A percentile compares a stretch with the other conserved stretches of the same genome.
Evolutionary conservation across 1,284 basidiomycete genomes (phyloP).

Genomic region (Pisolithus thermaeus): DNA sequence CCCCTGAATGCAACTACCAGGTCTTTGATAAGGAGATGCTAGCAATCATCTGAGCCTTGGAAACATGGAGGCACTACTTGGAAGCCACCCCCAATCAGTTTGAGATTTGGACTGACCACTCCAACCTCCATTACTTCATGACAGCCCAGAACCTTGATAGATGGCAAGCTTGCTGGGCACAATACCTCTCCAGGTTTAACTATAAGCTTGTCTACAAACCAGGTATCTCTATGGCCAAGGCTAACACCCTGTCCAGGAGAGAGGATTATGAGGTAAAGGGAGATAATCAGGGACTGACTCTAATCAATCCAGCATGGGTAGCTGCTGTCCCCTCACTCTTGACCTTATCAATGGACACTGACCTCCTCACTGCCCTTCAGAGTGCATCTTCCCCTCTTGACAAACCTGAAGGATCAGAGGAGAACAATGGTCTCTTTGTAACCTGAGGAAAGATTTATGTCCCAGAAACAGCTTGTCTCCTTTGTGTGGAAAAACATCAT

Average conservation of each 20-base stretch:
- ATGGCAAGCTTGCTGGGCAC: constrained; percentile 36
- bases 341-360: too few relatives aligned
- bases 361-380: too few relatives aligned
- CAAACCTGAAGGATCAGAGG: neutral
- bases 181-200: constrained; percentile 2
- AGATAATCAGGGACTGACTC: neutral
- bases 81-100: neutral
- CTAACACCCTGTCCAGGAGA: neutral
- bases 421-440: too few relatives aligned
- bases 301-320: too few relatives aligned
- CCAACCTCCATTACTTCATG: neutral
- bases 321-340: too few relatives aligned
- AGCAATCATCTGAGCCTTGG: constrained; percentile 25
- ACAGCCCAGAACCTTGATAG: constrained; percentile 14
- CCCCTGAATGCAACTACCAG: constrained; percentile 28
- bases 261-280: neutral
- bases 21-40: constrained; percentile 15
- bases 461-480: neutral
- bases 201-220: neutral
- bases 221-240: neutral
- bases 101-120: neutral
- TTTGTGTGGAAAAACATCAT: neutral
- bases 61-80: neutral
- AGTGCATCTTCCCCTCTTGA: too few relatives aligned
- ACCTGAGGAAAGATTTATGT: neutral